These are phyloP conservation scores for Termitomyces sp. DNA, from an alignment of 768 basidiomycete species.

Conservation along the genomic window DNA sequence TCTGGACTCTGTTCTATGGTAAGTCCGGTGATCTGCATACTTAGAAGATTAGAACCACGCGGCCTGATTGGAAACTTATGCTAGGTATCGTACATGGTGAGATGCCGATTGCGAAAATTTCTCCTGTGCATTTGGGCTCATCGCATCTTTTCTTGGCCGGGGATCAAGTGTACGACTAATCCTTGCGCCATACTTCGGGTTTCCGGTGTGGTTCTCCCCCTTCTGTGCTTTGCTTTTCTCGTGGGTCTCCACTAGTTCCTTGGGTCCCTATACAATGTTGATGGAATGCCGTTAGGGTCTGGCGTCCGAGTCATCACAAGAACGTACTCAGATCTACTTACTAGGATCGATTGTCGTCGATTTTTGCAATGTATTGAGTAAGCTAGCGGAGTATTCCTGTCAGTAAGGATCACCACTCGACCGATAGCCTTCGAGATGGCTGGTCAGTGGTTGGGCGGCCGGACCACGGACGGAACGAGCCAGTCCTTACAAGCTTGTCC, in stretches of 20 bases:
- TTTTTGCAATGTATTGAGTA: conserved; percentile 1
- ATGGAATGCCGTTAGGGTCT: background rate
- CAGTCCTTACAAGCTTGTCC: background rate
- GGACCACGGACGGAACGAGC: conserved; percentile 3
- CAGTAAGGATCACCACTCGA: conserved; percentile 11
- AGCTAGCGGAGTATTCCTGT: conserved; percentile 3
- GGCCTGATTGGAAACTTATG: background rate
- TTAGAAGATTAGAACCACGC: background rate
- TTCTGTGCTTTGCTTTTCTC: background rate
- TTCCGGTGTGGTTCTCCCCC: background rate
- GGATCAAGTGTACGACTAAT: conserved; percentile 21
- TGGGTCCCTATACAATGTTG: background rate
- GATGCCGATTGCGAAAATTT: conserved; percentile 12
- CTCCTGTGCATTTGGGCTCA: background rate
- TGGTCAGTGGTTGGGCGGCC: background rate
- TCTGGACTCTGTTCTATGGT: conserved; percentile 96
- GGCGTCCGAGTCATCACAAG: background rate
- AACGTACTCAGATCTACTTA: background rate
- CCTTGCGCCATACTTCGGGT: background rate
- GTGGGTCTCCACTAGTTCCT: conserved; percentile 3
- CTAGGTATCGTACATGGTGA: conserved; percentile 50
- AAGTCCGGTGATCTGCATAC: conserved; percentile 23
- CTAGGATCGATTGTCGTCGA: background rate
- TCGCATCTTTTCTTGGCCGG: conserved; percentile 10
- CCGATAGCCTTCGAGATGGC: conserved; percentile 2